Percentiles rank a stretch among this genome's conserved stretches.
Conservation (phyloP, 2,329 filamentous ascomycete species). For the Xylaria sp. region DNA sequence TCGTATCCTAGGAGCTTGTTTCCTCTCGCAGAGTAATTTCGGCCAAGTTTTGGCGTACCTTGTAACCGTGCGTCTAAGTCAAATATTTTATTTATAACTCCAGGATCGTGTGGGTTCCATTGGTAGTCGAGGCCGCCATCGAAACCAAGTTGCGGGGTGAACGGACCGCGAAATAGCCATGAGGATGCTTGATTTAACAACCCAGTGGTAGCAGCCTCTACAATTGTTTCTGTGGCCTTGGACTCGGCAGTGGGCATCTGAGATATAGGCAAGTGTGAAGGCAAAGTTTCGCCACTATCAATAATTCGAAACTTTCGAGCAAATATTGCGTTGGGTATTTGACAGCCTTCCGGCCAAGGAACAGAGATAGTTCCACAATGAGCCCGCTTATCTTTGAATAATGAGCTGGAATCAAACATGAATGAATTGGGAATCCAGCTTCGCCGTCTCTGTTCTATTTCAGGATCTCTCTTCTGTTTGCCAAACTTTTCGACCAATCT, state of each 20-base stretch:
- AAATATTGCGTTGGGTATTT: conserved; percentile 58
- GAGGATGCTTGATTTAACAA: conserved; percentile 42
- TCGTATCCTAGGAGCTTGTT: background rate
- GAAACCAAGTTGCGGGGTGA: conserved; percentile 58
- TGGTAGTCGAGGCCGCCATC: conserved; percentile 58
- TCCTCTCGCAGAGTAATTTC: conserved; percentile 1
- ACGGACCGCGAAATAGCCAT: conserved; percentile 54
- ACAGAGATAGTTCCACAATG: conserved; percentile 33
- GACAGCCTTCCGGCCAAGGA: conserved; percentile 50
- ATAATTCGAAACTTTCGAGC: conserved; percentile 56
- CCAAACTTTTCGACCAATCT: conserved; percentile 38
- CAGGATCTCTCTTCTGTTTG: conserved; percentile 37
- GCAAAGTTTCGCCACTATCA: conserved; percentile 48
- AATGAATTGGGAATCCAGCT: conserved; percentile 46
- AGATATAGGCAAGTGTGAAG: conserved; percentile 48
- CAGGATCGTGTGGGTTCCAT: conserved; percentile 46
- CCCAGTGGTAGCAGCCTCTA: conserved; percentile 45
- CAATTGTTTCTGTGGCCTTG: conserved; percentile 52
- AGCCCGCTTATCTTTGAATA: conserved; percentile 37
- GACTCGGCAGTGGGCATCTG: conserved; percentile 56
- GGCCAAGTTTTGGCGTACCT: conserved; percentile 7
- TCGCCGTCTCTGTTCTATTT: conserved; percentile 42
- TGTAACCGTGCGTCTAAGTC: conserved; percentile 35
- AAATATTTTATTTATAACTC: conserved; percentile 38
- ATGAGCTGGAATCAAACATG: conserved; percentile 38